Evolutionary conservation across 495 filamentous ascomycete genomes (phyloP).

Genomic region (Amphirosellinia nigrospora): DNA sequence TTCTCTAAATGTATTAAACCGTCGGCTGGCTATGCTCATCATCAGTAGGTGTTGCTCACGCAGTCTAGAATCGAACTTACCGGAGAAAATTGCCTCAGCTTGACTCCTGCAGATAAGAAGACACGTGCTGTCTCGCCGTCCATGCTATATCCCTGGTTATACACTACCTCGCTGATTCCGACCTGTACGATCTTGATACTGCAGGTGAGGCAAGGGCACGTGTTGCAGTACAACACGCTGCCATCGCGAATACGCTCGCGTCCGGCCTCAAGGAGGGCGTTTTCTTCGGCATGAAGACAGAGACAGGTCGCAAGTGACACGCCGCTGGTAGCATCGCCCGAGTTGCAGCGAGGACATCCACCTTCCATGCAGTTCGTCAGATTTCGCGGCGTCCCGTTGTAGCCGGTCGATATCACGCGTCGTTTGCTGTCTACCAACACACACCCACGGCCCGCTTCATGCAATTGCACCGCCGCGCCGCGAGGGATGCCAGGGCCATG

Average conservation of each 20-base stretch:
- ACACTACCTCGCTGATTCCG: slow-evolving; percentile 94
- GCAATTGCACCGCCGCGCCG: slow-evolving; percentile 90
- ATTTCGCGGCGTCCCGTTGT: slow-evolving; percentile 92
- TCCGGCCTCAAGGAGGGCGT: slow-evolving; percentile 92
- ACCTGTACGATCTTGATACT: slow-evolving; percentile 97
- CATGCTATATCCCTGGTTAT: slow-evolving; percentile 91
- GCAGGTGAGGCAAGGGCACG: slow-evolving; percentile 97
- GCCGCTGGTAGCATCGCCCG: slow-evolving; percentile 67
- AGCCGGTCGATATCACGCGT: slow-evolving; percentile 93
- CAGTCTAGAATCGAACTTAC: slow-evolving; percentile 55
- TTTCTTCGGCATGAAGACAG: slow-evolving; percentile 97
- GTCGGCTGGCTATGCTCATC: slow-evolving; percentile 52
- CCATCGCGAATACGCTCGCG: slow-evolving; percentile 81
- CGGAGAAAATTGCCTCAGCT: slow-evolving; percentile 79
- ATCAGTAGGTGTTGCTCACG: slow-evolving; percentile 9
- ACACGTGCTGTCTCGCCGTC: slow-evolving; percentile 83
- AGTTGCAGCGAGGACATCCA: slow-evolving; percentile 88
- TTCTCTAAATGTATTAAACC: slow-evolving; percentile 60
- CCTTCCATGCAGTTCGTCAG: slow-evolving; percentile 91
- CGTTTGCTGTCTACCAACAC: slow-evolving; percentile 84
- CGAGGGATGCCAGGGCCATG: slow-evolving; percentile 91
- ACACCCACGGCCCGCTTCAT: slow-evolving; percentile 98
- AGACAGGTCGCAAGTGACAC: slow-evolving; percentile 81
- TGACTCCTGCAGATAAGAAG: slow-evolving; percentile 75
- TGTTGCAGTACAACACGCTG: slow-evolving; percentile 90